phyloP scores from a whole-genome alignment of 1,139 yeast species.

The Candida glucosophila region DNA sequence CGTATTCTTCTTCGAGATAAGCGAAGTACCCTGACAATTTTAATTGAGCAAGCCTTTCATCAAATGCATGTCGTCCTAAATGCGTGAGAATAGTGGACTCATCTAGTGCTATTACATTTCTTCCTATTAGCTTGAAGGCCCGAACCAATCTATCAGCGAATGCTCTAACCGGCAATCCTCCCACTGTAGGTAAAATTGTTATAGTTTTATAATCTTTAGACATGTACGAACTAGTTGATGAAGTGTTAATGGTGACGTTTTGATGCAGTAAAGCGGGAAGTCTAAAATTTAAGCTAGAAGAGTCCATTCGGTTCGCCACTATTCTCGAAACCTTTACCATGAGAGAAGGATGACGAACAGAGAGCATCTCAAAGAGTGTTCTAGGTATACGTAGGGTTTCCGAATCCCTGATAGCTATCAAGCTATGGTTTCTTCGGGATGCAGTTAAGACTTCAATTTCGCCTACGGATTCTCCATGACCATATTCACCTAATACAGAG shows the following conservation, averaged over 20 bases:
- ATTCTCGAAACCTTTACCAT: constrained; percentile 86
- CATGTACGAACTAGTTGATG: constrained; percentile 22
- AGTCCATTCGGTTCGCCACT: constrained; percentile 63
- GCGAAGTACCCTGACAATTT: constrained; percentile 86
- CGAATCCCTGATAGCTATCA: constrained; percentile 86
- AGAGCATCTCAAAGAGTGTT: constrained; percentile 74
- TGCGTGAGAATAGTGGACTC: constrained; percentile 75
- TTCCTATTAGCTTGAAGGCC: constrained; percentile 66
- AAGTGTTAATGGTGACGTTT: constrained; percentile 9
- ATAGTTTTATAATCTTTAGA: constrained; percentile 65
- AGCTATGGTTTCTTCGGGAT: constrained; percentile 59
- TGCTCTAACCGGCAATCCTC: constrained; percentile 75
- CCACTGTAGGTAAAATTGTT: constrained; percentile 70
- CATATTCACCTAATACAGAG: constrained; percentile 64
- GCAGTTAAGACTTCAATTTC: constrained; percentile 93
- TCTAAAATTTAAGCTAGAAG: constrained; percentile 11
- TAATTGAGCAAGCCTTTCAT: constrained; percentile 66
- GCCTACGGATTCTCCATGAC: constrained; percentile 92
- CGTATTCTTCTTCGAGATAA: constrained; percentile 81
- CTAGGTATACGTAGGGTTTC: constrained; percentile 92
- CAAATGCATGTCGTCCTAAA: constrained; percentile 89
- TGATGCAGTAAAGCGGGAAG: constrained; percentile 5
- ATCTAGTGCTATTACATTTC: constrained; percentile 68
- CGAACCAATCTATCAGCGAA: constrained; percentile 68
- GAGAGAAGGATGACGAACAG: constrained; percentile 78